phyloP scores from a whole-genome alignment of 371 early-diverging fungal species.

The Apophysomyces ossiformis region DNA sequence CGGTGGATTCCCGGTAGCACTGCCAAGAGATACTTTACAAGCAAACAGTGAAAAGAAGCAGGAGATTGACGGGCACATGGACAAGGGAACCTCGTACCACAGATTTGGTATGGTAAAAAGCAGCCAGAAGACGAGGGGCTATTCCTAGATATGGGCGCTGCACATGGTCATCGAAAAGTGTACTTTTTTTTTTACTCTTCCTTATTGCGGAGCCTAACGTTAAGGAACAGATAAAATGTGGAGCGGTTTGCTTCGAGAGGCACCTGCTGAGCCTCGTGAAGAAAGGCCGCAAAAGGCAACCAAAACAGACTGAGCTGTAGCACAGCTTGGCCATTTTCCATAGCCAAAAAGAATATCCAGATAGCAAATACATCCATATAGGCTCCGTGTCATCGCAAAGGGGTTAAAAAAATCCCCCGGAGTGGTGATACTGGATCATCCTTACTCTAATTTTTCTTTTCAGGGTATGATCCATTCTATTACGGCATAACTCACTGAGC shows the following conservation, averaged over 20 bases:
- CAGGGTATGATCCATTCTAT: slow-evolving; percentile 4
- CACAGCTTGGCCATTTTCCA: slow-evolving; percentile 3
- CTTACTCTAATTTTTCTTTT: not conserved
- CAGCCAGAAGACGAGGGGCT: slow-evolving; percentile 11
- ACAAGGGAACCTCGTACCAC: slow-evolving; percentile 1
- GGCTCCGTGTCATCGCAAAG: not conserved
- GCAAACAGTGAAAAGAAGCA: not conserved
- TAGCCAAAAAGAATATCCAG: not conserved
- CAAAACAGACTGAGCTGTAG: not conserved
- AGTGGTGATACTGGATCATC: not conserved
- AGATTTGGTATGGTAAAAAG: slow-evolving; percentile 9
- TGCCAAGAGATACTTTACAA: not conserved
- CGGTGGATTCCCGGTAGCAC: not conserved
- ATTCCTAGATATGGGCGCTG: slow-evolving; percentile 7
- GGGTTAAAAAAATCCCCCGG: not conserved
- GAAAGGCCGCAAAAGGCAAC: slow-evolving; percentile 7
- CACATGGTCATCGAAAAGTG: not conserved
- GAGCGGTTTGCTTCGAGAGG: slow-evolving; percentile 11
- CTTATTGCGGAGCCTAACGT: slow-evolving; percentile 4
- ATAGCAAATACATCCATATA: not conserved
- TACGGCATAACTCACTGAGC: not conserved
- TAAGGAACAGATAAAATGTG: slow-evolving; percentile 3
- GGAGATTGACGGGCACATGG: slow-evolving; percentile 12
- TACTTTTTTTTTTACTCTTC: not conserved
- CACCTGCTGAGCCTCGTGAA: slow-evolving; percentile 12